Evolutionary conservation across 192 early-diverging fungal genomes (phyloP).

Genomic region (Backusella macrospora): DNA sequence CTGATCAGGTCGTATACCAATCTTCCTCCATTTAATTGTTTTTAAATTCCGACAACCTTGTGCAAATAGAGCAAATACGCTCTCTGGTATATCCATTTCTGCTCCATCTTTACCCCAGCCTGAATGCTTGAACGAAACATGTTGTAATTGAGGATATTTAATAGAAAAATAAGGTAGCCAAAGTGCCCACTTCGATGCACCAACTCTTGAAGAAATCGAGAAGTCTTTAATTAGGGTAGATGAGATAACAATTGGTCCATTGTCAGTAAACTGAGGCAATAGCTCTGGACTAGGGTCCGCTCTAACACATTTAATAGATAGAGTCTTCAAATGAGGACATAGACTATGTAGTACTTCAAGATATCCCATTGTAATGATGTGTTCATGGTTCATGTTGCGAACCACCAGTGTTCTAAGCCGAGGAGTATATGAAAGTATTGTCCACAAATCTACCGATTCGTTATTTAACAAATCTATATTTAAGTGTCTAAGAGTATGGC

Average conservation of each 20-base stretch:
- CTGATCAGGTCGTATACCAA: background rate
- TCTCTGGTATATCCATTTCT: background rate
- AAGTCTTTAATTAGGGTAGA: background rate
- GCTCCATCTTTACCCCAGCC: constrained; percentile 18
- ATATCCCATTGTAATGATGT: constrained; percentile 19
- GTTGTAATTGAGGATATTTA: constrained; percentile 6
- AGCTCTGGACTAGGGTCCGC: constrained; percentile 9
- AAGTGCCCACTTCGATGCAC: constrained; percentile 14
- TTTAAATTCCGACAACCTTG: background rate
- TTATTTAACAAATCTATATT: background rate
- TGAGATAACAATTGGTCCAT: background rate
- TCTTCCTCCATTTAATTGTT: constrained; percentile 7
- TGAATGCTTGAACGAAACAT: constrained; percentile 5
- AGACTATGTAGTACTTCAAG: background rate
- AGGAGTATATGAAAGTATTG: background rate
- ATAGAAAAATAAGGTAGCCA: constrained; percentile 21
- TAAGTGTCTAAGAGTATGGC: background rate
- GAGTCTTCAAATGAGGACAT: background rate
- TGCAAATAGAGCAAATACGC: background rate
- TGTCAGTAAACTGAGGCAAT: background rate
- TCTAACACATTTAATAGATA: constrained; percentile 10
- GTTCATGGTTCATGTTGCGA: constrained; percentile 15
- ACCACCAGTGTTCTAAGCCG: background rate
- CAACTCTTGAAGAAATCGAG: constrained; percentile 12
- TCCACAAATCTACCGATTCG: constrained; percentile 13